Evolutionary conservation across 116 monocot genomes (phyloP), one percentile per base, ranked within the genome.

Genomic region (Dioscorea cayenensis): DNA sequence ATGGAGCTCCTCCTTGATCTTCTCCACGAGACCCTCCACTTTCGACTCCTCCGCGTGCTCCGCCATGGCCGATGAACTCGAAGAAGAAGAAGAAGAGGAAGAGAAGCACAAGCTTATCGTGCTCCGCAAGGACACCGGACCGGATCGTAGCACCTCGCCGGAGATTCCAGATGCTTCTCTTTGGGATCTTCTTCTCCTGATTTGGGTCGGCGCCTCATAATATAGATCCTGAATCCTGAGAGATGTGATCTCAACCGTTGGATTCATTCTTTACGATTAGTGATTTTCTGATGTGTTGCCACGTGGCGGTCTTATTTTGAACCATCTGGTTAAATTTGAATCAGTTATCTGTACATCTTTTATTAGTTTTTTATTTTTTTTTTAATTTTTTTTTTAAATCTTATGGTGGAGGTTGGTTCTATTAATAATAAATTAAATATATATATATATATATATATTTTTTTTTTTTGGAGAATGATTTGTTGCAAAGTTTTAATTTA

Each of bases 1-100:
- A 67, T 75, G 83, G 60, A 83, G 1, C 77, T 82, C 77, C 67
- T 82, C 86, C 71, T 55, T 51, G 60, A 80, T 77, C 83, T 86
- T 77, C 49, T 86, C 86, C 28, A 75, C 67, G 19, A 80, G 58
- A 49, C 72, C 20, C 83, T 74, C 82, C 73, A 29, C 60, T 51
- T 60, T 38, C 69, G 62, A 62, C 64, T 68, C 28, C 83, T 74
- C 86, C 73, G 32, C 60, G 49, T 65, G 49, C 69, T 77, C 85
- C 71, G 78, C 85, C 85, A 81, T 78, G 17, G 69, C 51, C 48
- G 23, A 20, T 11, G 50, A 48, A 48, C 35, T n/a, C 11, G 17
- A 65, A 17, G 32, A 65, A 36, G 9, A 16, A 43, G 43, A 65
- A 65, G 9, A 16, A 43, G 43, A 43, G 43, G 9, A 16, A 43